A percentile compares a stretch with the other conserved stretches of the same genome.
phyloP scores from a whole-genome alignment of 1,284 basidiomycete species.

The Lentinula novae-zelandiae region DNA sequence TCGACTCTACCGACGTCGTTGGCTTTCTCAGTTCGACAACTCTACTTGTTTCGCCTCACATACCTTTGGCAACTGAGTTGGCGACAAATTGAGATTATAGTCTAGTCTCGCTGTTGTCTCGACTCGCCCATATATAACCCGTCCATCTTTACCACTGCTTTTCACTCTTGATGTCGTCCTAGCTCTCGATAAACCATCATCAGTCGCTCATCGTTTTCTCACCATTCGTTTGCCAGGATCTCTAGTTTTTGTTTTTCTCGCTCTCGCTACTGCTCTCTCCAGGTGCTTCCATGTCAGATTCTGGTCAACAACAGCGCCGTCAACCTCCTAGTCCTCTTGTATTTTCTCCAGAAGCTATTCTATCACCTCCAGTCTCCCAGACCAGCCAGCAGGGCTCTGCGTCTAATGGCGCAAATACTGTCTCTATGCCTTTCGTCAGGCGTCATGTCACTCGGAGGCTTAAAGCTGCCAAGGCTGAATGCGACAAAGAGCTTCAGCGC shows the following conservation, averaged over 20 bases:
- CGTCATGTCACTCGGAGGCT: slow-evolving; percentile 92
- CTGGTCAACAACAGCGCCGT: slow-evolving; percentile 53
- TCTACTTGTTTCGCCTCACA: not conserved
- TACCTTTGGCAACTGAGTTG: not conserved
- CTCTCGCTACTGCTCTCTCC: not conserved
- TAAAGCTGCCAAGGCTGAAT: slow-evolving; percentile 91
- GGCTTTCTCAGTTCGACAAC: not conserved
- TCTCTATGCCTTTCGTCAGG: slow-evolving; percentile 88
- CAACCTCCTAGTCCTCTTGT: slow-evolving; percentile 76
- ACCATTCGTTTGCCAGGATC: slow-evolving; percentile 17
- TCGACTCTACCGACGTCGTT: not conserved
- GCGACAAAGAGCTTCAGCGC: slow-evolving; percentile 91
- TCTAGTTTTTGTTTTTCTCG: slow-evolving; percentile 10
- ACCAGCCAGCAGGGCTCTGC: slow-evolving; percentile 27
- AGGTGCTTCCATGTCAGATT: slow-evolving; percentile 53
- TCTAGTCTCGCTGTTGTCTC: slow-evolving; percentile 10
- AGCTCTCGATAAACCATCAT: slow-evolving; percentile 17
- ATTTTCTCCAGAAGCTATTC: slow-evolving; percentile 62
- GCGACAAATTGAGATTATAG: not conserved
- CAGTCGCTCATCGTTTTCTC: slow-evolving; percentile 11
- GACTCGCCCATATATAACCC: slow-evolving; percentile 16
- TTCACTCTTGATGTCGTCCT: slow-evolving; percentile 34
- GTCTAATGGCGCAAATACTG: slow-evolving; percentile 63
- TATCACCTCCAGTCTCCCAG: slow-evolving; percentile 43
- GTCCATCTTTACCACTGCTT: slow-evolving; percentile 19